phyloP scores from a whole-genome alignment of 352 stramenopile genomes.

The Pythium vanterpoolii region DNA sequence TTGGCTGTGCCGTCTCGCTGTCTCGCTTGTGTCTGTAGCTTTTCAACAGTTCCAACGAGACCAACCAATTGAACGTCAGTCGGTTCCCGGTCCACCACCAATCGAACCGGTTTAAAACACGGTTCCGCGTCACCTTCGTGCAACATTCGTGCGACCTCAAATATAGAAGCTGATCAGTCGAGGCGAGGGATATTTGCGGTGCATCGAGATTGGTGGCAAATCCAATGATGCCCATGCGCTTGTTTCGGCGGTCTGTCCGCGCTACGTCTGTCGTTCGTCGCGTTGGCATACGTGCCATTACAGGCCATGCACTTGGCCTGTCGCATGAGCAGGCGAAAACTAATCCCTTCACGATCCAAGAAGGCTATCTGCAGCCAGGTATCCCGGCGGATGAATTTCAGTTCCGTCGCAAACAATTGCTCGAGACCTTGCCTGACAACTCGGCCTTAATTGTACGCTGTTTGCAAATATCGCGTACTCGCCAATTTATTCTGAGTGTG shows the following conservation, averaged over 20 bases:
- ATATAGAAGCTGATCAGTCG: neutral
- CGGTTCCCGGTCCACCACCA: conserved; percentile 16
- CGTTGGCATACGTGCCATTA: neutral
- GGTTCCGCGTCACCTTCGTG: conserved; percentile 1
- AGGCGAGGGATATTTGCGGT: neutral
- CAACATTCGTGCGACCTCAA: conserved; percentile 10
- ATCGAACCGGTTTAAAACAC: conserved; percentile 4
- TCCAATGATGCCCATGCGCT: conserved; percentile 6
- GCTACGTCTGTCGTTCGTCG: neutral
- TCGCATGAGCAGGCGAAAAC: conserved; percentile 8
- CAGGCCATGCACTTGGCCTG: conserved; percentile 26
- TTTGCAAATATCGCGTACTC: neutral
- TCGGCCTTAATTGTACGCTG: conserved; percentile 63
- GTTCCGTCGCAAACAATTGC: conserved; percentile 52
- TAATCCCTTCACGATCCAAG: conserved; percentile 52
- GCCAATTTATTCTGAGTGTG: neutral
- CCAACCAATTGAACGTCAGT: conserved; percentile 22
- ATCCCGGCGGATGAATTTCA: conserved; percentile 62
- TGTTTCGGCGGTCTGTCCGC: conserved; percentile 2
- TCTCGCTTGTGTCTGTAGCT: conserved; percentile 7
- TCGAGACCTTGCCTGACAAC: conserved; percentile 63
- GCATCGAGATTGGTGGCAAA: neutral
- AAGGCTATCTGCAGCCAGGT: conserved; percentile 49
- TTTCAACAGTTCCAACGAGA: conserved; percentile 15
- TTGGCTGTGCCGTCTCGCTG: conserved; percentile 4